Evolutionary conservation across 2,329 filamentous ascomycete genomes (phyloP).

Genomic region (Grosmannia serpens): DNA sequence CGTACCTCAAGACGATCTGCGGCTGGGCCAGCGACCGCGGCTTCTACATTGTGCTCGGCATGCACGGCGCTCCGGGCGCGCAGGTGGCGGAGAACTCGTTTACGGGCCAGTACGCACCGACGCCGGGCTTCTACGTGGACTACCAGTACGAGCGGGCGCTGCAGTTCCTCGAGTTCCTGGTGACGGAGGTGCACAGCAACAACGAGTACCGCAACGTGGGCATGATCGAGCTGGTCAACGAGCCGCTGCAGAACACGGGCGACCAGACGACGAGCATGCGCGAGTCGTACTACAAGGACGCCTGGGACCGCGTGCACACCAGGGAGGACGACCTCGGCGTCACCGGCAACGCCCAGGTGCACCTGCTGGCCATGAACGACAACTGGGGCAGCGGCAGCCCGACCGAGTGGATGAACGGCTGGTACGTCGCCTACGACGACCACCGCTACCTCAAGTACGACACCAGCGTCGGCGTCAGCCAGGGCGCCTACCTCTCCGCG

Average conservation of each 20-base stretch:
- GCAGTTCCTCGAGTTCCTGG: constrained; percentile 44
- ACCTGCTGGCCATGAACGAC: constrained; percentile 38
- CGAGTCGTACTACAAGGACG: constrained; percentile 35
- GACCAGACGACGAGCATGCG: constrained; percentile 19
- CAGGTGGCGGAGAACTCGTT: constrained; percentile 33
- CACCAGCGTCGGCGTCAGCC: constrained; percentile 22
- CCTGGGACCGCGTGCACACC: constrained; percentile 32
- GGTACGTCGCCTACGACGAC: constrained; percentile 41
- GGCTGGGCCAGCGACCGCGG: constrained; percentile 35
- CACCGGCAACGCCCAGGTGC: constrained; percentile 29
- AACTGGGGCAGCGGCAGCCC: constrained; percentile 47
- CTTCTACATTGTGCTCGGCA: constrained; percentile 41
- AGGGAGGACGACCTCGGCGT: constrained; percentile 34
- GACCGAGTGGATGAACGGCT: constrained; percentile 28
- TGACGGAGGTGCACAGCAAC: constrained; percentile 36
- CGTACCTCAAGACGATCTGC: constrained; percentile 33
- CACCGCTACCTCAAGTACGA: constrained; percentile 48
- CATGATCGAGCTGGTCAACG: constrained; percentile 48
- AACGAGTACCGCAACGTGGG: constrained; percentile 41
- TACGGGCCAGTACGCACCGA: constrained; percentile 26
- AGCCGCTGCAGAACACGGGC: constrained; percentile 31
- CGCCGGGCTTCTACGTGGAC: constrained; percentile 42
- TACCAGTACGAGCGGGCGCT: constrained; percentile 45
- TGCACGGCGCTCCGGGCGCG: constrained; percentile 39
- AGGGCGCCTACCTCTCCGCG: constrained; percentile 36